Evolutionary conservation across 2,329 filamentous ascomycete genomes (phyloP), one percentile per base, ranked within the genome.

Genomic region (Fusarium chlamydosporum): DNA sequence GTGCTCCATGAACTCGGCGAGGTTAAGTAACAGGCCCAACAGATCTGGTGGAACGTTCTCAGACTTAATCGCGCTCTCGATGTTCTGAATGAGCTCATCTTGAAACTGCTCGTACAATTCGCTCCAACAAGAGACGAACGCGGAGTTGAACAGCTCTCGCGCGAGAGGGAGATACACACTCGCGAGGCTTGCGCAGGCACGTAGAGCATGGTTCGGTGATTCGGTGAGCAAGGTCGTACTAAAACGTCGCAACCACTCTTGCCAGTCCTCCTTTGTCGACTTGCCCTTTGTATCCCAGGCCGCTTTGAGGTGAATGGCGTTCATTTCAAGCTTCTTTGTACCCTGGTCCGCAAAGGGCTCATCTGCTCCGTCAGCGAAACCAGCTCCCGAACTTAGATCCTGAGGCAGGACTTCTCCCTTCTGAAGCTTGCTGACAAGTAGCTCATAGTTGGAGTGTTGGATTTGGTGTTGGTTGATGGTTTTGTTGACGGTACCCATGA

Each of bases 1-100:
- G 76, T 99, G 96, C 77, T 99, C 96, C 96, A 99, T 99, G 79
- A 99, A 99, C 77, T 99, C 96, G 23, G 96, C 96, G 51, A 99
- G 86, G 75, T 99, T 99, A 48, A 99, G 88, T 29, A 99, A 84
- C 50, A 97, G 91, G 64, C 97, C 95, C 10, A 99, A 84, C 70
- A 99, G 91, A 78, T 99, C 96, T 0, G 96, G 96, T 0, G 96
- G 95, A 13, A 99, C 96, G 72, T 97, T 95, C 53, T 95, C 92
- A 5, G 95, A 98, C 56, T 94, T 96, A 72, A 99, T 92, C 1
- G 96, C 96, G 66, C 92, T 93, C 78, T 99, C 96, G 53, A 99
- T 97, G 26, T 96, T 97, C 54, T 92, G 90, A 51, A 99, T 96
- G 40, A 99, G 87, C 77, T 99, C 96, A 51, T 99, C 95, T 73